Percentiles rank a stretch among this genome's conserved stretches.
phyloP scores from a whole-genome alignment of 805 yeast species.

The Grigorovia yakushimaensis region DNA sequence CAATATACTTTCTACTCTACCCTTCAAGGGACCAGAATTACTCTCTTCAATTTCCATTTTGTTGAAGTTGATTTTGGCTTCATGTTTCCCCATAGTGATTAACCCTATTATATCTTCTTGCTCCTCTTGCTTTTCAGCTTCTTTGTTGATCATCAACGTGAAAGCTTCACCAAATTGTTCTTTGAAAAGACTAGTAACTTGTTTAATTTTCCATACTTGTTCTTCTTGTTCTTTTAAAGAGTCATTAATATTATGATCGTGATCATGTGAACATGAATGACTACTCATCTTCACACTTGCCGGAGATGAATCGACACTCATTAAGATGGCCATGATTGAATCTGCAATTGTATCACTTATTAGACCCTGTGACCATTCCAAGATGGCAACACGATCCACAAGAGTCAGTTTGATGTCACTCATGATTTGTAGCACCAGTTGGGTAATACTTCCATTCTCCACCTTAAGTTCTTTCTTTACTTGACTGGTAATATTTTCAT shows the following conservation, averaged over 20 bases:
- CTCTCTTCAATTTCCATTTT: slow-evolving; percentile 60
- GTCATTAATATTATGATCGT: slow-evolving; percentile 28
- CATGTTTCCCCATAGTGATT: slow-evolving; percentile 62
- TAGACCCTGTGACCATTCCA: slow-evolving; percentile 86
- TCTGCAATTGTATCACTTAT: slow-evolving; percentile 93
- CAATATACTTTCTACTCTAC: slow-evolving; percentile 73
- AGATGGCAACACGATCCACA: slow-evolving; percentile 42
- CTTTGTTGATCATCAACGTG: slow-evolving; percentile 19
- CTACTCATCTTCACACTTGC: slow-evolving; percentile 87
- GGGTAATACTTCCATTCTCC: not conserved
- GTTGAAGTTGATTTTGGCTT: slow-evolving; percentile 57
- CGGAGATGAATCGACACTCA: slow-evolving; percentile 90
- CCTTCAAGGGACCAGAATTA: slow-evolving; percentile 62
- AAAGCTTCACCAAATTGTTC: slow-evolving; percentile 88
- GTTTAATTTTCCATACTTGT: slow-evolving; percentile 33
- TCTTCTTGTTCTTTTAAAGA: slow-evolving; percentile 9
- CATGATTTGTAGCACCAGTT: slow-evolving; percentile 49
- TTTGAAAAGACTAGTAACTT: slow-evolving; percentile 52
- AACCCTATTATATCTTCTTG: slow-evolving; percentile 40
- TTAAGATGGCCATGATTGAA: slow-evolving; percentile 77
- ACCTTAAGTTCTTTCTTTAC: slow-evolving; percentile 23
- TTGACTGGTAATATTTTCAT: slow-evolving; percentile 28
- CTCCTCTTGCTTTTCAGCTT: slow-evolving; percentile 12
- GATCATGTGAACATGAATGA: slow-evolving; percentile 42
- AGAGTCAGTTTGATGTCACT: slow-evolving; percentile 46